phyloP scores from a whole-genome alignment of 805 yeast species.

The Candida namnaoensis region DNA sequence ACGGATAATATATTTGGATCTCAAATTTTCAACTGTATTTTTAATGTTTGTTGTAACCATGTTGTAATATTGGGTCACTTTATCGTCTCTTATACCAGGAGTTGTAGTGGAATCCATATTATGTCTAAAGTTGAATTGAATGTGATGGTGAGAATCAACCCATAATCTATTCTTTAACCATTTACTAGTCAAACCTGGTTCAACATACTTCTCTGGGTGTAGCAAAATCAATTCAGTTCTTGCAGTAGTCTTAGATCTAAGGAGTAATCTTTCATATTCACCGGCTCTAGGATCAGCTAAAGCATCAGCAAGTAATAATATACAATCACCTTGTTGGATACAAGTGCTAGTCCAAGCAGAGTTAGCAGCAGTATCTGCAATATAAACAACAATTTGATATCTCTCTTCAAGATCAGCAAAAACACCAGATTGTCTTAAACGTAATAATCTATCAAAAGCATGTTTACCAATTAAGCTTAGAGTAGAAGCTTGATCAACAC shows the following conservation, averaged over 20 bases:
- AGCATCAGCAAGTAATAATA: slow-evolving; percentile 84
- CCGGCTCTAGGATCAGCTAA: slow-evolving; percentile 65
- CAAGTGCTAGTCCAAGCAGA: slow-evolving; percentile 91
- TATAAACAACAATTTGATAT: slow-evolving; percentile 80
- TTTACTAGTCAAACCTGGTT: slow-evolving; percentile 73
- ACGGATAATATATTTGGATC: slow-evolving; percentile 17
- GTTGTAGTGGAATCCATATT: slow-evolving; percentile 4
- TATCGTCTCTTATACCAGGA: not conserved
- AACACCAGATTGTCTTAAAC: slow-evolving; percentile 78
- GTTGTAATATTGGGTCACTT: not conserved
- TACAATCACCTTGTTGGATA: slow-evolving; percentile 91
- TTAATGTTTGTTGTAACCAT: slow-evolving; percentile 18
- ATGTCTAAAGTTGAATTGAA: slow-evolving; percentile 49
- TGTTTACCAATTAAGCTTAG: slow-evolving; percentile 78
- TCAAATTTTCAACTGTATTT: slow-evolving; percentile 26
- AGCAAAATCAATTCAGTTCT: slow-evolving; percentile 78
- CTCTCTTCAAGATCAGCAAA: slow-evolving; percentile 87
- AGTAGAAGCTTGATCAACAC: slow-evolving; percentile 77
- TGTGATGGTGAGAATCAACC: slow-evolving; percentile 92
- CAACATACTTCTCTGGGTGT: slow-evolving; percentile 76
- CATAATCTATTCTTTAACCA: slow-evolving; percentile 86
- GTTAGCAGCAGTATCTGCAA: slow-evolving; percentile 76
- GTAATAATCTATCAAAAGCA: slow-evolving; percentile 86
- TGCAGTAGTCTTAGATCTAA: slow-evolving; percentile 74
- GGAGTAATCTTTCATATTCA: slow-evolving; percentile 71